Evolutionary conservation across 306 rosid genomes (phyloP), one percentile per base, ranked within the genome.

Genomic region (Pyrus pyrifolia): DNA sequence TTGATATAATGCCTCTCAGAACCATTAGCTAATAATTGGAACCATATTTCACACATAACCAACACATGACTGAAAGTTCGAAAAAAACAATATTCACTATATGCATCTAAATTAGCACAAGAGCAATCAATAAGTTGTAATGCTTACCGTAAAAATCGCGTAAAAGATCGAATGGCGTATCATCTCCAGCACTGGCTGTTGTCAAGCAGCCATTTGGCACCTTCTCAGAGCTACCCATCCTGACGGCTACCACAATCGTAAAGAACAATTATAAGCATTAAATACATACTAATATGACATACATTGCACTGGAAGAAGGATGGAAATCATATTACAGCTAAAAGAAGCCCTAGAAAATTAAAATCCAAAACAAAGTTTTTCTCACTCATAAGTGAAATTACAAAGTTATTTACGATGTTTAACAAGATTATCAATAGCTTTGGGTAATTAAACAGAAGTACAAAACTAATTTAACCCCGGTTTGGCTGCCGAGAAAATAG

Each of bases 101-200:
- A 30, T 11, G 15, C 18, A 52, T 18, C 30, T 0, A 21, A 59
- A 42, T 70, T 42, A 15, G 19, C 62, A 38, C 44, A 33, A 49
- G 31, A 19, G 29, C 17, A 29, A 29, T 21, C 21, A 76, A 55
- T 38, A 12, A 64, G 70, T 38, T 1, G 12, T 11, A 75, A 22
- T 44, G 42, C 69, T 11, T 70, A 84, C 87, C 85, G 11, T 68
- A 80, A 12, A 80, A 73, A 21, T 69, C 30, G 11, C 68, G 77
- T 6, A 84, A 25, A 30, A 77, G 63, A 74, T 84, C 68, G 29
- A 81, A 77, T 17, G 88, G 89, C n/a, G 79, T 77, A 31, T 86
- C 78, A 57, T 81, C 86, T 83, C 81, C 80, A 58, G 68, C 78
- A 60, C 15, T 76, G 73, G 79, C 79, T 33, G 83, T 73, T 87